Evolutionary conservation across 139 green algal species (phyloP), one percentile per base, ranked within the genome.

Genomic region (Closterium sp.): DNA sequence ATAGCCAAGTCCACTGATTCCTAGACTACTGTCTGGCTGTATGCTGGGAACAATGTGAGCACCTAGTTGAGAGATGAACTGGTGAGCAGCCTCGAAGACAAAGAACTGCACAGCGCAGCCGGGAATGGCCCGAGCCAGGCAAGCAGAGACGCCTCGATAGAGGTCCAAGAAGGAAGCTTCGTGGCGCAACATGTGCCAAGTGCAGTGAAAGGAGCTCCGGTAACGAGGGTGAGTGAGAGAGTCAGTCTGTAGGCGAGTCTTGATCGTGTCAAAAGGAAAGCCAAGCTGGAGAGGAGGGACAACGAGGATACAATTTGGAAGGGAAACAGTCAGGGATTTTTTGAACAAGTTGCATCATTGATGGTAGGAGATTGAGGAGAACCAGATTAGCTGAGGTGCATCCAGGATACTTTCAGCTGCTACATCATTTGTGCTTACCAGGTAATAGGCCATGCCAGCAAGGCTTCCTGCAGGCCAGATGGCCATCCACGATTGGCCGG

Each of bases 251-350:
- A 93, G 16, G 25, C 86, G 55, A 38, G 33, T 93, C 91, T 93
- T 93, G 35, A 93, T 23, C 43, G 91, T 93, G 91, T 93, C 91
- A 69, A 93, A 93, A 0, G 91, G 91, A 7, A 86, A 91, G 34
- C 91, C 33, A 30, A 89, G 34, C 86, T 93, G 85, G 21, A 87
- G 23, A 64, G 12, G 83, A 86, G 30, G 30, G 30, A 28, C n/a
- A 36, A 5, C 19, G 8, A 3, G 33, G 33, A 38, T 1, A 38
- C 25, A n/a, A n/a, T n/a, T n/a, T n/a, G n/a, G n/a, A n/a, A n/a
- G n/a, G n/a, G n/a, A n/a, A n/a, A n/a, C n/a, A n/a, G n/a, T n/a
- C n/a, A n/a, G n/a, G n/a, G n/a, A n/a, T n/a, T n/a, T n/a, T n/a
- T n/a, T n/a, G n/a, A n/a, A n/a, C n/a, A n/a, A n/a, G n/a, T n/a